Percentiles rank a stretch among this genome's conserved stretches.
These are phyloP conservation scores for Colletotrichum falcatum DNA, from an alignment of 2,329 filamentous ascomycete species.

Conservation along the genomic window DNA sequence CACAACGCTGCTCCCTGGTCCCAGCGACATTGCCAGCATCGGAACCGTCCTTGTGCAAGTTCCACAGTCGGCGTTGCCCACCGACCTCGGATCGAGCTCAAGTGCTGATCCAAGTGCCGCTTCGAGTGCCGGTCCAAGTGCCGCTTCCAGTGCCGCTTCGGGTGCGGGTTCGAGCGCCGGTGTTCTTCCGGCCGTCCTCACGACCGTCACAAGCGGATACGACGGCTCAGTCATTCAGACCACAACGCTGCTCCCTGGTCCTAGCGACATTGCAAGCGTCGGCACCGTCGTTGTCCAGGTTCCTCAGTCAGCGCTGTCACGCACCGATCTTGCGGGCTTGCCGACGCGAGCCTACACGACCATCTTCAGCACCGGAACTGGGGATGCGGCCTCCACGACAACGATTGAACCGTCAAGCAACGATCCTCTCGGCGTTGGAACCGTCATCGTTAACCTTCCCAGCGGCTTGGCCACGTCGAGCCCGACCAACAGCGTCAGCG, in stretches of 20 bases:
- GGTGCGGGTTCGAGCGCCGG: background rate
- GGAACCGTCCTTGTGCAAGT: slow-evolving; percentile 24
- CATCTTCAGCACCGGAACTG: slow-evolving; percentile 10
- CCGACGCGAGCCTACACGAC: slow-evolving; percentile 8
- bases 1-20: background rate
- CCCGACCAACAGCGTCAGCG: background rate
- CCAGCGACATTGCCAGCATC: background rate
- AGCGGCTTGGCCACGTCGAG: background rate
- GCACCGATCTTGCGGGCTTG: background rate
- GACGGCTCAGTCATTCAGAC: slow-evolving; percentile 20
- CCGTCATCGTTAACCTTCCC: slow-evolving; percentile 8
- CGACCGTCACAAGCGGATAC: slow-evolving; percentile 16
- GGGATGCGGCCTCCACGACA: slow-evolving; percentile 7
- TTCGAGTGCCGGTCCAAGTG: no score
- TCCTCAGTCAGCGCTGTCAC: background rate
- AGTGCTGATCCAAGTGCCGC: no score
- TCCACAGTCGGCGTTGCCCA: background rate
- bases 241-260: slow-evolving; percentile 11
- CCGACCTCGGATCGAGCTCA: no score
- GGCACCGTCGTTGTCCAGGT: slow-evolving; percentile 28
- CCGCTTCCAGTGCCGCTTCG: no score
- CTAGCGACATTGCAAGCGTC: background rate
- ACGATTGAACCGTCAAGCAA: slow-evolving; percentile 20
- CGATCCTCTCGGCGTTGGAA: background rate
- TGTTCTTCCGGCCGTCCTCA: background rate